These are phyloP conservation scores for Wallacemonas sp. DNA, from an alignment of 208 protist species.

Conservation along the genomic window DNA sequence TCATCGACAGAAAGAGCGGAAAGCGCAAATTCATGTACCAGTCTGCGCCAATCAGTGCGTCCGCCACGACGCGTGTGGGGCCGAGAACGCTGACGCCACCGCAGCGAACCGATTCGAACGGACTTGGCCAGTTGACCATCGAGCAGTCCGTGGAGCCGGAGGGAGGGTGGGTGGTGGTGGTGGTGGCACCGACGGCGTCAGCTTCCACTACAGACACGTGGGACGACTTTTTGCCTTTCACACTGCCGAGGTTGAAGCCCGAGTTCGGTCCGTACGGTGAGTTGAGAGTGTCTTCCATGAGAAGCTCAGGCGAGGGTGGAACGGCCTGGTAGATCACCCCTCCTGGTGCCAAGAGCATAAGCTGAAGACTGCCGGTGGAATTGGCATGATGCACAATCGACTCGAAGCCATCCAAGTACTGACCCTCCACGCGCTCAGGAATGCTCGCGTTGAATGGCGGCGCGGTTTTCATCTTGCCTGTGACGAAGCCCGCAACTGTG, in stretches of 20 bases:
- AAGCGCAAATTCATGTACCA: constrained; percentile 11
- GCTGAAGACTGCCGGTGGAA: neutral
- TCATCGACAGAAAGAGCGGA: constrained; percentile 1
- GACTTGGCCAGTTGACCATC: constrained; percentile 6
- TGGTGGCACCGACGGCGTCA: neutral
- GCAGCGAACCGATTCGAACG: neutral
- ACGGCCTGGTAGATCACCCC: constrained; percentile 44
- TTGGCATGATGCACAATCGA: constrained; percentile 16
- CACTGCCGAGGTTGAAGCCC: neutral
- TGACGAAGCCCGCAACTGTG: constrained; percentile 28
- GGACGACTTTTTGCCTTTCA: too few relatives aligned
- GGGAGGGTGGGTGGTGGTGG: neutral
- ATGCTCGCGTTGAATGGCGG: constrained; percentile 35
- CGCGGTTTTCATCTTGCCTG: constrained; percentile 21
- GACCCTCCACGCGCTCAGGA: constrained; percentile 20
- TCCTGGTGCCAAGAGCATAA: constrained; percentile 43
- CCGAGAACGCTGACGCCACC: constrained; percentile 4
- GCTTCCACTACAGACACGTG: too few relatives aligned
- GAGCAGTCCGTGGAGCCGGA: neutral
- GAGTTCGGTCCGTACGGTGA: neutral
- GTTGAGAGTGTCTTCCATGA: constrained; percentile 22
- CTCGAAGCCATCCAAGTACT: constrained; percentile 31
- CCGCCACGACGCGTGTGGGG: neutral
- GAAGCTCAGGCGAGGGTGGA: constrained; percentile 9
- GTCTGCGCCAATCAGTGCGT: neutral